A percentile compares a stretch with the other conserved stretches of the same genome.
Conservation (phyloP, 352 stramenopile species). For the Pythium sukuiense region DNA sequence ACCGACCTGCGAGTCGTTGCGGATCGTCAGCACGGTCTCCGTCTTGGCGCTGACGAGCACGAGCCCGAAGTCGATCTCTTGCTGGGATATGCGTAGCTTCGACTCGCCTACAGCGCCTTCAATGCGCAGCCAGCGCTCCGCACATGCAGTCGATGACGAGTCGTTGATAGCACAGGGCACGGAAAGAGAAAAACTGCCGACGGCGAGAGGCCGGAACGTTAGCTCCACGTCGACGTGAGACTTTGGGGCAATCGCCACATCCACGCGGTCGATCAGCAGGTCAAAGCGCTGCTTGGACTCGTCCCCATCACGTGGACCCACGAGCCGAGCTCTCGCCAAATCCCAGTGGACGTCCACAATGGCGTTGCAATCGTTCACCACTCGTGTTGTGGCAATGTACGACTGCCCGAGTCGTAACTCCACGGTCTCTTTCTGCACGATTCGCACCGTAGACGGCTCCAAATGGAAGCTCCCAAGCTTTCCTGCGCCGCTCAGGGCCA, state of each 20-base stretch:
- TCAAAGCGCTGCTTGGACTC: neutral
- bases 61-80: slow-evolving; percentile 75
- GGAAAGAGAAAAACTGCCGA: slow-evolving; percentile 41
- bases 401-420: slow-evolving; percentile 4
- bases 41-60: slow-evolving; percentile 58
- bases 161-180: slow-evolving; percentile 41
- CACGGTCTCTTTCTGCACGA: neutral
- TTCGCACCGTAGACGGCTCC: neutral
- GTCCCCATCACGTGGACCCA: neutral
- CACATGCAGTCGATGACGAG: slow-evolving; percentile 1
- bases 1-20: slow-evolving; percentile 31
- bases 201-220: slow-evolving; percentile 43
- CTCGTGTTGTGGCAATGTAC: slow-evolving; percentile 15
- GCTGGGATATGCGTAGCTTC: slow-evolving; percentile 43
- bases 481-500: slow-evolving; percentile 17
- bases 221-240: slow-evolving; percentile 26
- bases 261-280: neutral
- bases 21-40: slow-evolving; percentile 35
- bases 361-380: slow-evolving; percentile 40
- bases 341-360: slow-evolving; percentile 39
- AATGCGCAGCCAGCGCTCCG: slow-evolving; percentile 56
- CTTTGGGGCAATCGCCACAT: slow-evolving; percentile 17
- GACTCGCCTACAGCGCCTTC: slow-evolving; percentile 43
- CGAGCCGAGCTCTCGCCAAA: slow-evolving; percentile 10
- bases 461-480: slow-evolving; percentile 22